Conservation (phyloP, 306 rosid species). For the Hippophae rhamnoides region DNA sequence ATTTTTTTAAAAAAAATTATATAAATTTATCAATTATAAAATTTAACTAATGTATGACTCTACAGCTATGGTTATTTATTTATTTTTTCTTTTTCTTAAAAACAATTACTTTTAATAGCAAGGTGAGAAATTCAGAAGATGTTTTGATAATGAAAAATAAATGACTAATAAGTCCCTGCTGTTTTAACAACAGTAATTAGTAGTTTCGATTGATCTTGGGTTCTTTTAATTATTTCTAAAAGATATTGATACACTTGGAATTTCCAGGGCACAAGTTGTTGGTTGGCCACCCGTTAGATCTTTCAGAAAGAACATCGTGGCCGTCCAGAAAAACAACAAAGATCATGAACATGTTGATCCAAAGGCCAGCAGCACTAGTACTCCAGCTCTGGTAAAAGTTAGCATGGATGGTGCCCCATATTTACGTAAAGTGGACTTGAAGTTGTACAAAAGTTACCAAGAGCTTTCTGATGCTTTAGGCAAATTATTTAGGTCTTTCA, state of each 20-base stretch:
- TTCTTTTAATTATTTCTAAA: too few relatives aligned
- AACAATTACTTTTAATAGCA: too few relatives aligned
- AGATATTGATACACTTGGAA: background rate
- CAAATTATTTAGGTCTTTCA: conserved; percentile 77
- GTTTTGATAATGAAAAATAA: too few relatives aligned
- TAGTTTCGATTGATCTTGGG: too few relatives aligned
- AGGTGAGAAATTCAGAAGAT: too few relatives aligned
- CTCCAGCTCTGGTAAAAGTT: conserved; percentile 63
- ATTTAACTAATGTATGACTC: too few relatives aligned
- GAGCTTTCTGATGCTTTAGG: conserved; percentile 64
- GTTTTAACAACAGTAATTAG: too few relatives aligned
- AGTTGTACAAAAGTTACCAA: conserved; percentile 61
- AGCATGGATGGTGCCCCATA: conserved; percentile 95
- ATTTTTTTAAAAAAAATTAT: too few relatives aligned
- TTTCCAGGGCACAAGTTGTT: conserved; percentile 74
- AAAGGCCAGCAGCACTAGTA: background rate
- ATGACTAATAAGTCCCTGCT: too few relatives aligned
- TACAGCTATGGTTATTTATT: too few relatives aligned
- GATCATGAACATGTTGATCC: conserved; percentile 7
- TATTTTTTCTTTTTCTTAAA: too few relatives aligned
- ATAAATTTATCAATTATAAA: too few relatives aligned
- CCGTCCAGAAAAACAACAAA: conserved; percentile 28
- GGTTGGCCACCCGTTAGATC: conserved; percentile 97
- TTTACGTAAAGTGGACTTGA: conserved; percentile 79
- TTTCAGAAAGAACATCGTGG: conserved; percentile 52